Evolutionary conservation across 345 rosid species (phyloP), one percentile per base, ranked within the genome.

Genomic region (Eucalyptus curtisii): DNA sequence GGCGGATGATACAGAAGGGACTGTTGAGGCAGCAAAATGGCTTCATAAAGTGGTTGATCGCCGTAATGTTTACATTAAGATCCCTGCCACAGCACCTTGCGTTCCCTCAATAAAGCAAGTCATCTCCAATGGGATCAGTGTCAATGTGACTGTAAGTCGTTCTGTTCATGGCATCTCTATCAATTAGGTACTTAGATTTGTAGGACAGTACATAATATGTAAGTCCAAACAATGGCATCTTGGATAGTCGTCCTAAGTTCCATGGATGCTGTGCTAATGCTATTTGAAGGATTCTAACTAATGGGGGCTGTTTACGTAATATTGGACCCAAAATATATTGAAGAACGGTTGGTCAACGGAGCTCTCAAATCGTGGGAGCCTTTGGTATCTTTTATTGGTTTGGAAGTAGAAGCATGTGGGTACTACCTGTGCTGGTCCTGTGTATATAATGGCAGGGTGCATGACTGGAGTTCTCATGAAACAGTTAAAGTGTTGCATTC

Each of bases 61-160:
- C 90, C 91, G 94, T 33, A 98, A 97, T 81, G 99, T 98, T 87
- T 98, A 97, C 95, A 97, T 98, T 50, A 98, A 98, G 93, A 98
- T 98, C 87, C 99, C 99, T 90, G 99, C 99, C 81, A 97, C 99
- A 33, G 97, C 95, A 91, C 93, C 98, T 30, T 97, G 99, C 88
- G 88, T 97, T 90, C 97, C 97, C 85, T 95, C 98, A 45, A 95
- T 97, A 92, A 96, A 96, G 94, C 98, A 97, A 92, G 99, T 95
- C 89, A 97, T 97, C 89, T 92, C 99, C 27, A 88, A 90, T 8
- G 98, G 99, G 86, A 97, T 97, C 57, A 97, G 99, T 45, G 99
- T 96, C 92, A 97, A 97, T 90, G 98, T 97, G 88, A 97, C 99
- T 24, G 99, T 97, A 94, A 94, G 97, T 76, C 8, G 13, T 92